Evolutionary conservation across 768 basidiomycete species (phyloP), one percentile per base, ranked within the genome.

Genomic region (Candolleomyces aberdarensis): DNA sequence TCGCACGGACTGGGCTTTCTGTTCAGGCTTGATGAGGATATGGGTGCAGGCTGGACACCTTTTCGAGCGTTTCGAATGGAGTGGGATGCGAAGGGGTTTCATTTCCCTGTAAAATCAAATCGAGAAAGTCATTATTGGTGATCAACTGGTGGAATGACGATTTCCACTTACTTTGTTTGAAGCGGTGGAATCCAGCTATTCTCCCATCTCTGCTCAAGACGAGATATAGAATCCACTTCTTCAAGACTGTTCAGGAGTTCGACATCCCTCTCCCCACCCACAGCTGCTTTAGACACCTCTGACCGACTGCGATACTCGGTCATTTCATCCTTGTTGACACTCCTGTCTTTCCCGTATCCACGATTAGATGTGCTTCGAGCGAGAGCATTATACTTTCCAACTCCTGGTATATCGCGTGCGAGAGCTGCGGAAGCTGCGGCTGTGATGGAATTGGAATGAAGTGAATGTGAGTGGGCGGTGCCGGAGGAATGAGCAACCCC

Each of bases 1-100:
- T 17, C 94, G 86, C 41, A 92, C 89, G 17, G 92, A 94, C 66
- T 94, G 93, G 0, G 95, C 90, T 71, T 99, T 99, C 69, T 96
- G 91, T 72, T 99, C 97, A 3, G 97, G 97, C 71, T 98, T 97
- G 75, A 98, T 97, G 63, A 99, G 84, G 66, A 98, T 97, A 73
- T 98, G 96, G 17, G 92, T 88, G 71, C 97, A 99, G 2, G 81
- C 83, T 14, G 94, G 89, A 76, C 97, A 99, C 4, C 97, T 92
- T 75, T 98, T 98, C 3, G 95, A 94, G 56, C 91, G 86, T 73
- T 98, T 98, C 0, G 94, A 92, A 65, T 91, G 93, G 0, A 99
- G 80, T 0, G 94, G 95, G 66, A 98, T 92, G 36, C 97, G 90
- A 50, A 92, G 79, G 0, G 97, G 97, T 70, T 85, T 86, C 13